Base-by-base conservation (phyloP, 257 asterid genomes). In the Lithospermum erythrorhizon region DNA sequence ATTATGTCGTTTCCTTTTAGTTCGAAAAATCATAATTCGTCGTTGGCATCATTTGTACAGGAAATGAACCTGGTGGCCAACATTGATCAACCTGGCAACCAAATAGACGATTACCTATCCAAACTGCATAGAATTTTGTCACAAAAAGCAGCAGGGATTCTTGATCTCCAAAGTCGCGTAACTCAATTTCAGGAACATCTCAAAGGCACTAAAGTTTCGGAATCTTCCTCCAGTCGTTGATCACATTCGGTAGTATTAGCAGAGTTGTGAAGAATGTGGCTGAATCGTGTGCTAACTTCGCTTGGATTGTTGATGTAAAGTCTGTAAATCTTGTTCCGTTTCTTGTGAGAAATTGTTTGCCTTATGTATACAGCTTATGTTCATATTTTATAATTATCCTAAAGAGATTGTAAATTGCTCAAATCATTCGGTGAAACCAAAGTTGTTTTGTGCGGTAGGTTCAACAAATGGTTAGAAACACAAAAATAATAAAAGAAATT, bases 41-140 rank as follows among this genome's bases (percentile, higher is more conserved):
- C 24, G 13, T 35, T 55, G 11, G 45, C 25, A 25, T 61, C 27
- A 3, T 72, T 15, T 37, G 10, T 58, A n/a, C 76, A 74, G 79
- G 79, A 74, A 65, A 74, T 74, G 76, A 59, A 66, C 37, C 62
- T 74, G 29, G 41, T 74, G 64, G 79, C 63, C 30, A 70, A 69
- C 30, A 58, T 61, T 47, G 79, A 74, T 63, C 76, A 66, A 58
- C 75, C 79, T n/a, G 79, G 79, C 15, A 74, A 63, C 35, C 79
- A 74, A 64, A 64, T 74, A 20, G 76, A 66, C 51, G 67, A 70
- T 51, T 74, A 74, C 52, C 59, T 74, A 24, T 30, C 73, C 16
- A 70, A 61, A 70, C 47, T 74, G 66, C 32, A 55, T 16, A 52
- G 37, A 2, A 70, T 70, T 35, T 65, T 74, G 27, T 58, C 72